Conservation (phyloP, 2,329 filamentous ascomycete genomes). For the Neoascochyta sp. region DNA sequence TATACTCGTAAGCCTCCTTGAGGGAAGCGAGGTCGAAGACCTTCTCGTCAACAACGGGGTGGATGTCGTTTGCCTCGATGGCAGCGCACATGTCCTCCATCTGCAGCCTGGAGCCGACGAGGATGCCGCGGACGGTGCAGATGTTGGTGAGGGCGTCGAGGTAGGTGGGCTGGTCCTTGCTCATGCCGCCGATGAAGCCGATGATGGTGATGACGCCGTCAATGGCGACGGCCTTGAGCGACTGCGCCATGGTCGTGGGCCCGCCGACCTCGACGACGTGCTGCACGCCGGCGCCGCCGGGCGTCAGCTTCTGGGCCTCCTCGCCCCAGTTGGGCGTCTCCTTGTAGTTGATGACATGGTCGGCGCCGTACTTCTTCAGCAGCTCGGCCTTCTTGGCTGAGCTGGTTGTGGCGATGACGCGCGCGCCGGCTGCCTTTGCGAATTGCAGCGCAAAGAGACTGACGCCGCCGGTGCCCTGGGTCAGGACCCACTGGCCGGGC, state of each 20-base stretch:
- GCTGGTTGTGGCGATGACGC: conserved; percentile 57
- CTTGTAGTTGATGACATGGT: conserved; percentile 57
- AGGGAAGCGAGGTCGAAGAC: conserved; percentile 52
- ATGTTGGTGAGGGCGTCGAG: conserved; percentile 48
- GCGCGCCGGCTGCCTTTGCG: conserved; percentile 52
- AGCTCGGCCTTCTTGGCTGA: conserved; percentile 48
- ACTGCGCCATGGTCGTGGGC: conserved; percentile 53
- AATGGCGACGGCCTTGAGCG: conserved; percentile 51
- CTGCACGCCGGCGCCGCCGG: conserved; percentile 55
- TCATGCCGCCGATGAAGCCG: conserved; percentile 54
- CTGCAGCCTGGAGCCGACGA: conserved; percentile 54
- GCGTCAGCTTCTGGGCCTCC: conserved; percentile 50
- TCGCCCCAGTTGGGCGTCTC: conserved; percentile 53
- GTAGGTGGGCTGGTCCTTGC: conserved; percentile 50
- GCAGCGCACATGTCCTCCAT: conserved; percentile 59
- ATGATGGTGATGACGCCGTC: conserved; percentile 55
- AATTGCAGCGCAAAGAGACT: conserved; percentile 62
- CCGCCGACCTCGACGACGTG: conserved; percentile 66
- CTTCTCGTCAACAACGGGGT: conserved; percentile 57
- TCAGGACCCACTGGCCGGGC: conserved; percentile 52
- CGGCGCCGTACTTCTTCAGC: conserved; percentile 52
- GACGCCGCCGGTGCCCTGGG: conserved; percentile 69
- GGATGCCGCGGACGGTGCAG: conserved; percentile 56
- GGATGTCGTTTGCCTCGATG: conserved; percentile 57
- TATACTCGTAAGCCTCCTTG: conserved; percentile 50